Percentiles rank a stretch among this genome's conserved stretches.
Evolutionary conservation across 768 basidiomycete genomes (phyloP).

Genomic region (Megacollybia marginata): DNA sequence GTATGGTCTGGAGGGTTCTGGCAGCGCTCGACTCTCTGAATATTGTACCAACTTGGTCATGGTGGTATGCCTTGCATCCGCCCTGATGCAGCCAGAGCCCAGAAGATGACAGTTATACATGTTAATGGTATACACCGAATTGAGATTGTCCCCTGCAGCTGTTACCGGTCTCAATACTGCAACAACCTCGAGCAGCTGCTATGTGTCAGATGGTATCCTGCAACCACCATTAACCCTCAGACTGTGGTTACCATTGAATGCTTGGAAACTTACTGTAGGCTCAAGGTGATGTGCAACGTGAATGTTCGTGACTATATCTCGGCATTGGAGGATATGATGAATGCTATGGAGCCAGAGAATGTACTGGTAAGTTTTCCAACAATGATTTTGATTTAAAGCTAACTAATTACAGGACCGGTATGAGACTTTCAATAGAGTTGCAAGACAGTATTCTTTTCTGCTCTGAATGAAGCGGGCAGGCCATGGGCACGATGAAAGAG

Average conservation of each 20-base stretch:
- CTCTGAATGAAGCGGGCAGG: slow-evolving; percentile 6
- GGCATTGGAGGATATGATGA: background rate
- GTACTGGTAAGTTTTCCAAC: background rate
- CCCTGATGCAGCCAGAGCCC: background rate
- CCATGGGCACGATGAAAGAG: background rate
- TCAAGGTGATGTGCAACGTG: slow-evolving; percentile 2
- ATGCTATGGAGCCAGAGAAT: background rate
- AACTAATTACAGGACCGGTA: background rate
- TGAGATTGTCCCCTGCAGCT: background rate
- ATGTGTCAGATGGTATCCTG: slow-evolving; percentile 5
- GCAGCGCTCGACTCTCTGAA: too few species aligned
- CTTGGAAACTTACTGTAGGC: background rate
- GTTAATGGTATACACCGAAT: background rate
- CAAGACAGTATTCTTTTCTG: slow-evolving; percentile 5
- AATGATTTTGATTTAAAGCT: background rate
- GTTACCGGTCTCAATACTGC: background rate
- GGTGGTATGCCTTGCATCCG: background rate
- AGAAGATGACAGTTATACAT: background rate
- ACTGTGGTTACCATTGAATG: slow-evolving; percentile 1
- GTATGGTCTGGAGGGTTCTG: background rate
- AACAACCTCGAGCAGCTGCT: slow-evolving; percentile 1
- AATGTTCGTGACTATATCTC: slow-evolving; percentile 4
- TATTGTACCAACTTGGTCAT: slow-evolving; percentile 4
- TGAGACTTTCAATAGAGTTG: background rate
- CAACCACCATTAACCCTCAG: slow-evolving; percentile 1